A percentile compares a stretch with the other conserved stretches of the same genome.
phyloP scores from a whole-genome alignment of 177 flowering plant genomes.

The Vitis hybrid region DNA sequence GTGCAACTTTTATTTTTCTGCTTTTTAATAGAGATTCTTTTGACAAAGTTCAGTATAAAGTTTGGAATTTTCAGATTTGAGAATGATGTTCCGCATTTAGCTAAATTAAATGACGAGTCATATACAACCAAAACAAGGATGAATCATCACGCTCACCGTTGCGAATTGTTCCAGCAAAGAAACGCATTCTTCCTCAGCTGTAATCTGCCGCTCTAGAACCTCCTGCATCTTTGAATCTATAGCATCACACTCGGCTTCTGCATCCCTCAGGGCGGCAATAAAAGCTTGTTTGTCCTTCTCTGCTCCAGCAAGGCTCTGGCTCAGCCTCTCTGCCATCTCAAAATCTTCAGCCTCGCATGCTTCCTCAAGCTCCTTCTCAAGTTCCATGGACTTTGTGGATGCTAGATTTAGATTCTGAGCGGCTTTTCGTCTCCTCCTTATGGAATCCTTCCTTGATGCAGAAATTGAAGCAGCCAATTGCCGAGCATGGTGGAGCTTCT shows the following conservation, averaged over 20 bases:
- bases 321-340: conserved; percentile 67
- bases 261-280: conserved; percentile 39
- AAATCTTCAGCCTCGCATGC: conserved; percentile 84
- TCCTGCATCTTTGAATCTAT: conserved; percentile 56
- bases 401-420: conserved; percentile 40
- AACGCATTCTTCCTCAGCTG: conserved; percentile 66
- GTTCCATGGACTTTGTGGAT: conserved; percentile 34
- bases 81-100: no score
- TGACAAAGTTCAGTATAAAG: no score
- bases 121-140: neutral
- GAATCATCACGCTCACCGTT: conserved; percentile 28
- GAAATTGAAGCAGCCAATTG: conserved; percentile 42
- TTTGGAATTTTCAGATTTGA: no score
- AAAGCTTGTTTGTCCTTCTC: conserved; percentile 48
- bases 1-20: no score
- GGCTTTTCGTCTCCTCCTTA: conserved; percentile 55
- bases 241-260: conserved; percentile 57
- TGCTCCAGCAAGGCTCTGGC: conserved; percentile 59
- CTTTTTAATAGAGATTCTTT: no score
- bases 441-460: conserved; percentile 46
- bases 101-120: no score
- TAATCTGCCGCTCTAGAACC: conserved; percentile 55
- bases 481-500: conserved; percentile 44
- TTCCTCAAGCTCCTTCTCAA: conserved; percentile 66
- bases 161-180: conserved; percentile 48